Conservation (phyloP, 495 filamentous ascomycete species). For the Penicillium maclennaniae region DNA sequence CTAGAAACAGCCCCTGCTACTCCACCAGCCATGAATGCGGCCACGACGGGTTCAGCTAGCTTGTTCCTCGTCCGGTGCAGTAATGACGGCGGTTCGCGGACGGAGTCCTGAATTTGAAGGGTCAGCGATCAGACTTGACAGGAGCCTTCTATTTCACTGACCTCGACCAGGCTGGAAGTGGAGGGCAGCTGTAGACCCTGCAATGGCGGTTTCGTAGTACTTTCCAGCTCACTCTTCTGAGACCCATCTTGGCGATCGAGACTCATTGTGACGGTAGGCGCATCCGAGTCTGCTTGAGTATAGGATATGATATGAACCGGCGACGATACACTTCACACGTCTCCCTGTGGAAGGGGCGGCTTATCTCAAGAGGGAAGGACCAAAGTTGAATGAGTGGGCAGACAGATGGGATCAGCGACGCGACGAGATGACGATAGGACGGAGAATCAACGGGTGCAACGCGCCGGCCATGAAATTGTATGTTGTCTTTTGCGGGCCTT, state of each 20-base stretch:
- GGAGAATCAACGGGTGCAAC: conserved; percentile 1
- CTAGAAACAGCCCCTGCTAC: conserved; percentile 95
- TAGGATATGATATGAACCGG: not conserved
- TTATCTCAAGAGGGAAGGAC: not conserved
- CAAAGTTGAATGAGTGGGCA: not conserved
- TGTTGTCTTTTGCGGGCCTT: conserved; percentile 2
- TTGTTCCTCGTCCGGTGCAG: conserved; percentile 19
- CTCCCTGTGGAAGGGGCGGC: not conserved
- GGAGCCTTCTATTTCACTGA: conserved; percentile 7
- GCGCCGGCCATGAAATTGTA: conserved; percentile 25
- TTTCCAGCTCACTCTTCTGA: conserved; percentile 20
- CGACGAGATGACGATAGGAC: conserved; percentile 6
- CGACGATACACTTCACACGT: not conserved
- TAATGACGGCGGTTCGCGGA: conserved; percentile 10
- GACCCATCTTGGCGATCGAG: conserved; percentile 33
- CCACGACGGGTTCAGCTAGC: conserved; percentile 67
- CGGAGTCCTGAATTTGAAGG: conserved; percentile 6
- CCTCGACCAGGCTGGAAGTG: conserved; percentile 23
- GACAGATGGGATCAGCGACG: not conserved
- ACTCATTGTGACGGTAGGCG: conserved; percentile 32
- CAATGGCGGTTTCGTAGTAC: conserved; percentile 15
- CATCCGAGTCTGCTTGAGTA: not conserved
- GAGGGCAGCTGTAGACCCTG: conserved; percentile 21
- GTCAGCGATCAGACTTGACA: not conserved
- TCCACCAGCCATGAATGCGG: conserved; percentile 93